Evolutionary conservation across 352 stramenopile genomes (phyloP), one percentile per base, ranked within the genome.

Genomic region (Blastocystis sp.): DNA sequence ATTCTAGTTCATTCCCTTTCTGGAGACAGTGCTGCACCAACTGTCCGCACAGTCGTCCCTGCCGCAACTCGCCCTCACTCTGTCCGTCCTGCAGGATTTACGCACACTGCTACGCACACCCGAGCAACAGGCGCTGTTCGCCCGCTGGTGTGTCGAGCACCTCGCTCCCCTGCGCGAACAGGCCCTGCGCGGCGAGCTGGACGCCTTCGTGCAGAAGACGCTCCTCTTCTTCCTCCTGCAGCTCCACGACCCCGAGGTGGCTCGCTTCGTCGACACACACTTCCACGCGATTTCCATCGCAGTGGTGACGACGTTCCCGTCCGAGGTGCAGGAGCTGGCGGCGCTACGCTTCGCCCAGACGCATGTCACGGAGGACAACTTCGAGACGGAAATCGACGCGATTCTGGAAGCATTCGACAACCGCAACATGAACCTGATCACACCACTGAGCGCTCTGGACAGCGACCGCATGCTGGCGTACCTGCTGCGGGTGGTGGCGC

Each of bases 41-140:
- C 34, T 65, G 14, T 42, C 45, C 19, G 2, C 14, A 66, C 28
- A 63, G 2, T 65, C 17, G 3, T n/a, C 54, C 19, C 14, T 66
- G 21, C 42, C 34, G 21, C 21, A 66, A 14, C 3, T 81, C 54
- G 34, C 71, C 11, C 17, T 62, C 10, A 19, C n/a, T 17, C 21
- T 84, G 1, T 68, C 52, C 11, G 69, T 84, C n/a, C n/a, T 84
- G 19, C 40, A 62, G 21, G 74, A 84, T 40, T 7, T 84, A 4
- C 48, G 74, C 2, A n/a, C 21, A 0, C 3, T 64, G 40, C 74
- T 84, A 24, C 14, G 71, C 48, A 42, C 38, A 17, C 40, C 48
- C 1, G 24, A 34, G 10, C 34, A 68, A 17, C 34, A 59, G 21
- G 38, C 45, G 14, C 54, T 24, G n/a, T 66, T 84, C 28, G 28